Evolutionary conservation across 371 early-diverging fungal species (phyloP).

Genomic region (Rhizopus microsporus): DNA sequence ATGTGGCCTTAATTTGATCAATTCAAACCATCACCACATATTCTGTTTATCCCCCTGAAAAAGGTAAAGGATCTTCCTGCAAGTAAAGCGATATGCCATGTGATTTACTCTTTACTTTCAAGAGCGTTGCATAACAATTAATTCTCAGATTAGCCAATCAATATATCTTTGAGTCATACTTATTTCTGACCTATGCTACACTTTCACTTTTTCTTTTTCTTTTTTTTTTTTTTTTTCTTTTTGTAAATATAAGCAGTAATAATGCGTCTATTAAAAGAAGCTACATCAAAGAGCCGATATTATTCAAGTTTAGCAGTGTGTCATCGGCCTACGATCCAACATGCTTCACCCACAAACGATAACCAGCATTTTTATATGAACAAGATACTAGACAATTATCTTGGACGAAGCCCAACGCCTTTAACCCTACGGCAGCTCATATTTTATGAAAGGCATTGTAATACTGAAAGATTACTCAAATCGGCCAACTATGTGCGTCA

Average conservation of each 20-base stretch:
- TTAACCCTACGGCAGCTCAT: constrained; percentile 84
- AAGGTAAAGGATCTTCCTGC: no score
- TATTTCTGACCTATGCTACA: not conserved
- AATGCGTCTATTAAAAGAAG: constrained; percentile 7
- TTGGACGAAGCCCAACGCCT: constrained; percentile 65
- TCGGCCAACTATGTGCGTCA: constrained; percentile 82
- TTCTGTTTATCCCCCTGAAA: not conserved
- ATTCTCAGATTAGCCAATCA: not conserved
- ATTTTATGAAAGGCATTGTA: constrained; percentile 78
- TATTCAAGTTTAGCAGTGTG: constrained; percentile 9
- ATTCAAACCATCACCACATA: not conserved
- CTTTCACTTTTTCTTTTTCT: not conserved
- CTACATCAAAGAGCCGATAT: not conserved
- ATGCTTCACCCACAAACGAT: not conserved
- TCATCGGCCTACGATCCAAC: not conserved
- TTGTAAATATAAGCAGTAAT: no score
- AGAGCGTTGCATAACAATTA: no score
- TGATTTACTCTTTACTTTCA: no score
- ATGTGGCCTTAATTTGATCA: no score
- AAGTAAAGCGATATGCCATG: no score
- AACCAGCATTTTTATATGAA: constrained; percentile 72
- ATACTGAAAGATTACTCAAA: constrained; percentile 68
- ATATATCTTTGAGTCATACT: not conserved
- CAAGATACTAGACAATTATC: constrained; percentile 73
- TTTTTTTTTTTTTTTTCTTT: not conserved